These are phyloP conservation scores for Castanea crenata DNA, from an alignment of 306 rosid species.

Conservation along the genomic window DNA sequence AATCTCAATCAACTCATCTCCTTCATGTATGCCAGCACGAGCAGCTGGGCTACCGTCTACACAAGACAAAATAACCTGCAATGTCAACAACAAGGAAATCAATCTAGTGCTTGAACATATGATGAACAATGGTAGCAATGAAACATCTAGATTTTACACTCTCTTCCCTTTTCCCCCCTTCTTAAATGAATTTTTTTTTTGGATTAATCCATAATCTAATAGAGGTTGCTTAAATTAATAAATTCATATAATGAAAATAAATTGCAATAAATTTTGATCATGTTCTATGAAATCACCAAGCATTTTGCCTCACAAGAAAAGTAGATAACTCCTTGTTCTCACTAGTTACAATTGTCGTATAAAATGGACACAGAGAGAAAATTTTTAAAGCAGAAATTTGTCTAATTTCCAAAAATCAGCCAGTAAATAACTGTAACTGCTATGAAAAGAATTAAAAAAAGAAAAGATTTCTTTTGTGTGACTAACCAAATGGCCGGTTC, in stretches of 20 bases:
- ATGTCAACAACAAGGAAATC: conserved; percentile 8
- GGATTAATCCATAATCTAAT: background rate
- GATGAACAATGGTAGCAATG: background rate
- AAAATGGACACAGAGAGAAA: background rate
- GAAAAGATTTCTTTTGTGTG: background rate
- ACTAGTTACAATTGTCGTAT: background rate
- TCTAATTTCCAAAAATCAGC: conserved; percentile 4
- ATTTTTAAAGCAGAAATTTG: conserved; percentile 4
- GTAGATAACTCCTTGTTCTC: background rate
- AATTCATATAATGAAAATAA: background rate
- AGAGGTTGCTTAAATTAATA: no score
- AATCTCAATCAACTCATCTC: conserved; percentile 92
- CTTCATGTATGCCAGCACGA: conserved; percentile 90
- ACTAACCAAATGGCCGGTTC: conserved; percentile 88
- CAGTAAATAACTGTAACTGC: background rate
- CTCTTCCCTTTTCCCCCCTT: background rate
- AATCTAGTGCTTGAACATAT: conserved; percentile 2
- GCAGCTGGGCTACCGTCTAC: conserved; percentile 91
- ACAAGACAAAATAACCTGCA: conserved; percentile 84
- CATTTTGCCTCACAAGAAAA: background rate
- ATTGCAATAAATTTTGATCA: background rate
- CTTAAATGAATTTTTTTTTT: background rate
- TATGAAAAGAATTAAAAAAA: background rate
- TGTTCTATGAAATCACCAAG: background rate
- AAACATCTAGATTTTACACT: background rate